Percentiles rank a stretch among this genome's conserved stretches.
These are phyloP conservation scores for Nitzschia inconspicua DNA, from an alignment of 108 stramenopile species.

Conservation along the genomic window DNA sequence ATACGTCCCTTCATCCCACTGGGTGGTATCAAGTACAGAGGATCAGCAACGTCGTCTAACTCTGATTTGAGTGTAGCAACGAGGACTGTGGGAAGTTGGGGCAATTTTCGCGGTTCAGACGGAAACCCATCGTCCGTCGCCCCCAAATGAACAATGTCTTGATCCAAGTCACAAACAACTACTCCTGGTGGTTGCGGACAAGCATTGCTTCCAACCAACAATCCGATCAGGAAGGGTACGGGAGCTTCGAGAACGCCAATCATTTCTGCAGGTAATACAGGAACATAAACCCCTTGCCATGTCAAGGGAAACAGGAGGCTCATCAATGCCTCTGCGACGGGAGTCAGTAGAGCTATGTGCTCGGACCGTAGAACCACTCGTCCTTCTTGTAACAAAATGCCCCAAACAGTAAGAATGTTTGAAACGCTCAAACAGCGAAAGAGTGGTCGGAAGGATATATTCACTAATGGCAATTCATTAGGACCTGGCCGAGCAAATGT, in stretches of 20 bases:
- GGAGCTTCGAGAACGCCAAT: conserved; percentile 80
- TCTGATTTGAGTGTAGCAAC: conserved; percentile 53
- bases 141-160: conserved; percentile 71
- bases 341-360: conserved; percentile 60
- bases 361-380: conserved; percentile 64
- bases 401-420: conserved; percentile 70
- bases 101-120: conserved; percentile 16
- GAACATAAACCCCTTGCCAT: conserved; percentile 71
- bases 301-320: conserved; percentile 80
- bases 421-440: conserved; percentile 62
- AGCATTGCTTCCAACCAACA: conserved; percentile 36
- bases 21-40: conserved; percentile 14
- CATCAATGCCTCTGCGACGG: conserved; percentile 74
- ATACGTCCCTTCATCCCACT: conserved; percentile 28
- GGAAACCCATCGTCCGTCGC: conserved; percentile 12
- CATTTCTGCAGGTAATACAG: conserved; percentile 74
- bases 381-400: conserved; percentile 68
- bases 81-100: conserved; percentile 54
- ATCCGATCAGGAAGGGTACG: conserved; percentile 81
- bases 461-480: conserved; percentile 69
- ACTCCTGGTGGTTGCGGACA: conserved; percentile 31
- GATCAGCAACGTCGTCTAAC: conserved; percentile 46
- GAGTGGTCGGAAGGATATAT: conserved; percentile 77
- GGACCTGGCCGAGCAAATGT: conserved; percentile 52
- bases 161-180: conserved; percentile 76